phyloP scores from a whole-genome alignment of 1,139 yeast genomes.

The Candida labiduridarum region DNA sequence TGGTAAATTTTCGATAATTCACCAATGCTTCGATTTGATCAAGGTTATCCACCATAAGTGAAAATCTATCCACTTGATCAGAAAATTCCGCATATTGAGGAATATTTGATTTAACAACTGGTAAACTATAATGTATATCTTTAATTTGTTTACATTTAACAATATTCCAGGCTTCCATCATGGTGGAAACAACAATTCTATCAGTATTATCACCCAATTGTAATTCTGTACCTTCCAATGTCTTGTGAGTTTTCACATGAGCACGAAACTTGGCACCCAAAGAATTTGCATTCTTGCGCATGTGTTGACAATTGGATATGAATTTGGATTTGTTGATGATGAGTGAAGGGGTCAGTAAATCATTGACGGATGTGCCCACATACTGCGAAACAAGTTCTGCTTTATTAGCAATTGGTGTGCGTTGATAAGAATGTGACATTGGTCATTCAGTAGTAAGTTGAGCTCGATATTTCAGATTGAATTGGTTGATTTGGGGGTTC shows the following conservation, averaged over 20 bases:
- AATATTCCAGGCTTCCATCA: conserved; percentile 65
- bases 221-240: conserved; percentile 35
- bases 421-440: conserved; percentile 19
- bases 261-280: conserved; percentile 53
- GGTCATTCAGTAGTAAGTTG: no score
- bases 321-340: conserved; percentile 29
- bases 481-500: no score
- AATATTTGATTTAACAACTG: conserved; percentile 58
- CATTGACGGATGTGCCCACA: conserved; percentile 27
- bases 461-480: no score
- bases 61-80: conserved; percentile 41
- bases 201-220: conserved; percentile 38
- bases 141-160: conserved; percentile 46
- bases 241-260: conserved; percentile 78
- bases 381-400: conserved; percentile 22
- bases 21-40: conserved; percentile 56
- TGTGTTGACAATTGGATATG: conserved; percentile 27
- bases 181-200: conserved; percentile 69
- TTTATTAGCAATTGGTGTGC: conserved; percentile 27
- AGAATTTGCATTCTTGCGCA: conserved; percentile 32
- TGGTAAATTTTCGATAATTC: conserved; percentile 28
- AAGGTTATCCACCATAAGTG: conserved; percentile 63
- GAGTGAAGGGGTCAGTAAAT: conserved; percentile 41
- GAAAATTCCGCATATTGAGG: conserved; percentile 52
- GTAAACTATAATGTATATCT: conserved; percentile 72